Evolutionary conservation across 164 flowering plant genomes (phyloP).

Genomic region (Vitis labrusca): DNA sequence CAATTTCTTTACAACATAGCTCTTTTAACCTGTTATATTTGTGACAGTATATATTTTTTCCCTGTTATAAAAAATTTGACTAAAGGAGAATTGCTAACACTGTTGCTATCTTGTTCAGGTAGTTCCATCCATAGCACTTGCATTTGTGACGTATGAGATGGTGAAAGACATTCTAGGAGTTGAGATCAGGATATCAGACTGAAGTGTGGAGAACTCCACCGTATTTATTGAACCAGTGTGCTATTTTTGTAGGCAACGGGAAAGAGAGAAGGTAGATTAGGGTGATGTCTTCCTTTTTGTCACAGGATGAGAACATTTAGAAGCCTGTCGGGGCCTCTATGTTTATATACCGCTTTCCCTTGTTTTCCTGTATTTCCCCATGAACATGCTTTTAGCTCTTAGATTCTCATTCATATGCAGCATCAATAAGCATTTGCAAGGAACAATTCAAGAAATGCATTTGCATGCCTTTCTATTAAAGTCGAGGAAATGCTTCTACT

Average conservation of each 20-base stretch:
- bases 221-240: constrained; percentile 11
- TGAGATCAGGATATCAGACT: constrained; percentile 48
- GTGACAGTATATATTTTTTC: no score
- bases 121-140: constrained; percentile 53
- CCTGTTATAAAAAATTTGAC: no score
- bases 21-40: no score
- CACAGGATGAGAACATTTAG: constrained; percentile 11
- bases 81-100: neutral
- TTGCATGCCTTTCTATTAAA: constrained; percentile 11
- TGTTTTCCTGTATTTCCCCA: constrained; percentile 6
- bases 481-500: neutral
- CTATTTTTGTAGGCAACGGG: constrained; percentile 41
- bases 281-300: constrained; percentile 9
- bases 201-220: constrained; percentile 7
- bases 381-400: constrained; percentile 16
- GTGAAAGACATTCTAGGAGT: constrained; percentile 56
- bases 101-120: constrained; percentile 31
- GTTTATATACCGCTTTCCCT: constrained; percentile 11
- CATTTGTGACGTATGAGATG: constrained; percentile 50
- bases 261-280: constrained; percentile 22
- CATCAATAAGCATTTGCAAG: constrained; percentile 16
- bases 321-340: constrained; percentile 1
- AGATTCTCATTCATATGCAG: constrained; percentile 17
- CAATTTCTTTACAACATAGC: no score
- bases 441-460: constrained; percentile 11